Evolutionary conservation across 2,329 filamentous ascomycete species (phyloP).

Genomic region (Venturia oleaginea): DNA sequence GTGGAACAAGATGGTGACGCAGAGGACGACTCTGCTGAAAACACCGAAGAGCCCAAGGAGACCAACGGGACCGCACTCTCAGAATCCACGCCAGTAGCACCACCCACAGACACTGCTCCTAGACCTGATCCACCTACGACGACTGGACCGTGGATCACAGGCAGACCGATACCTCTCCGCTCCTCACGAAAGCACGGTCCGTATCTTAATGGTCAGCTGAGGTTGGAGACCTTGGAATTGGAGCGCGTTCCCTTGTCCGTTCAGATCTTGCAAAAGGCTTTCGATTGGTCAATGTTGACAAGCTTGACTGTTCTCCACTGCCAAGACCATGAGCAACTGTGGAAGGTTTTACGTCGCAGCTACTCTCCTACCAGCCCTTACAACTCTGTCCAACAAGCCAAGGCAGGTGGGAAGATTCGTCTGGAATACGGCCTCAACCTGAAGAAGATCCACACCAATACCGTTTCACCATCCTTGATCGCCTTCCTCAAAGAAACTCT

Average conservation of each 20-base stretch:
- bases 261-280: conserved; percentile 56
- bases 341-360: conserved; percentile 58
- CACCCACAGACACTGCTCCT: not conserved
- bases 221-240: conserved; percentile 62
- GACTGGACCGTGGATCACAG: conserved; percentile 7
- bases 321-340: conserved; percentile 62
- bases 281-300: conserved; percentile 67
- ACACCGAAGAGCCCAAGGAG: not conserved
- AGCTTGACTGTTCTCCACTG: conserved; percentile 68
- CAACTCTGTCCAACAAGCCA: conserved; percentile 24
- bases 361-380: conserved; percentile 21
- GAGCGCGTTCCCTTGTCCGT: conserved; percentile 68
- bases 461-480: conserved; percentile 58
- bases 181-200: conserved; percentile 22
- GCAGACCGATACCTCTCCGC: conserved; percentile 12
- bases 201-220: conserved; percentile 49
- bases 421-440: conserved; percentile 45
- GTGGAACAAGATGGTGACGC: not conserved
- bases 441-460: conserved; percentile 68
- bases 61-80: not conserved
- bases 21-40: not conserved
- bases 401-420: conserved; percentile 5
- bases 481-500: conserved; percentile 69
- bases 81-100: not conserved
- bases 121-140: not conserved